Conservation (phyloP, 352 stramenopile species). For the Halophytophthora polymorphica region DNA sequence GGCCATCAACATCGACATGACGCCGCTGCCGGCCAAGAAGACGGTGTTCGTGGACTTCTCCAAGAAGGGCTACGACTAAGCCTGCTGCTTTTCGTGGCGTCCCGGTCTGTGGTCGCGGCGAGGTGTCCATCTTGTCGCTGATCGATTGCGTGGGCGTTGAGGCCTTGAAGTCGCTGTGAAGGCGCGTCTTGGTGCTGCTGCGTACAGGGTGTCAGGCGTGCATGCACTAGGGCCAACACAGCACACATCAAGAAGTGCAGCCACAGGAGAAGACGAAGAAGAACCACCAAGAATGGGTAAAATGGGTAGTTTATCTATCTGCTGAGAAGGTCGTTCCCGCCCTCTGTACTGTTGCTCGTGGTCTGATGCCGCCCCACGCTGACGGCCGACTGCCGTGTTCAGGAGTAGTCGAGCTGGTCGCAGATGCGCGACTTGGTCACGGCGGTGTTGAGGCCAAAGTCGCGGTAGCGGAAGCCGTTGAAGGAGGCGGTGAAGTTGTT, state of each 20-base stretch:
- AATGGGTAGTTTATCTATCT: constrained; percentile 1
- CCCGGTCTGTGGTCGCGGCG: background rate
- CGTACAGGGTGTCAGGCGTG: no score
- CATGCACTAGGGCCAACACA: no score
- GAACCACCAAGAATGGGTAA: constrained; percentile 21
- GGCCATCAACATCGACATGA: constrained; percentile 88
- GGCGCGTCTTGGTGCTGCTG: no score
- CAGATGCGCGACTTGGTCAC: constrained; percentile 80
- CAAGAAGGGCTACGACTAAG: constrained; percentile 87
- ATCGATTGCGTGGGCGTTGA: no score
- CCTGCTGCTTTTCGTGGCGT: background rate
- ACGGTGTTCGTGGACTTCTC: constrained; percentile 84
- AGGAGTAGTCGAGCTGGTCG: constrained; percentile 70
- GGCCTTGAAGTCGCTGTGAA: no score
- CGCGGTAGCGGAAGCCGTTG: constrained; percentile 81
- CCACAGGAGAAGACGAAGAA: constrained; percentile 7
- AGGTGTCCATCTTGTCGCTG: no score
- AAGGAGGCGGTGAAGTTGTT: constrained; percentile 84
- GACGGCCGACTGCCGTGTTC: constrained; percentile 5
- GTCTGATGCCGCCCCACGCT: constrained; percentile 4
- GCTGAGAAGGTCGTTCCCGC: background rate
- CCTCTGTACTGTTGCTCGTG: constrained; percentile 3
- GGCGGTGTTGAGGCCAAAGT: constrained; percentile 79
- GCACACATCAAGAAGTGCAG: background rate
- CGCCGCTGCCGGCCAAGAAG: constrained; percentile 66